phyloP scores from a whole-genome alignment of 2,329 filamentous ascomycete species.

The Pseudogymnoascus sp. region DNA sequence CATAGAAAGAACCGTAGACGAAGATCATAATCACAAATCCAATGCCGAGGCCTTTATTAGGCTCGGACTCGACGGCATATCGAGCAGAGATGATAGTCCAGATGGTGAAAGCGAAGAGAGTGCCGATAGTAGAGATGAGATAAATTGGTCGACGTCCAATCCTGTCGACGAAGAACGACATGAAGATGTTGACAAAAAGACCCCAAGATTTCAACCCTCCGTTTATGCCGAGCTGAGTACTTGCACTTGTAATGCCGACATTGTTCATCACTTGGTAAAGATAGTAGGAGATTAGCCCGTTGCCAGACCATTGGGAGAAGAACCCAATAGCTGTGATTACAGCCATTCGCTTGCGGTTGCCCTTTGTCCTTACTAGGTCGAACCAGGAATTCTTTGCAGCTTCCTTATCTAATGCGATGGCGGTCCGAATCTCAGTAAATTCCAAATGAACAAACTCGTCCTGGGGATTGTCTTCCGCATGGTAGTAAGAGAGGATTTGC shows the following conservation, averaged over 20 bases:
- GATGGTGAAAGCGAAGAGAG: slow-evolving; percentile 23
- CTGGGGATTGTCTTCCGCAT: slow-evolving; percentile 28
- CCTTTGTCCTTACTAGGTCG: slow-evolving; percentile 38
- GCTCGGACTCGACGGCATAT: not conserved
- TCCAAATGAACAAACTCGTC: slow-evolving; percentile 31
- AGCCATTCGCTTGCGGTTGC: slow-evolving; percentile 43
- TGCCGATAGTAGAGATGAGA: slow-evolving; percentile 33
- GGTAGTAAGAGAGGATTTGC: slow-evolving; percentile 27
- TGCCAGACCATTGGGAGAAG: slow-evolving; percentile 47
- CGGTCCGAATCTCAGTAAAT: slow-evolving; percentile 35
- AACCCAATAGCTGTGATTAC: slow-evolving; percentile 41
- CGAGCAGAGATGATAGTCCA: slow-evolving; percentile 35
- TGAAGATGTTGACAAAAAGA: slow-evolving; percentile 21
- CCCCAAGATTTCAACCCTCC: slow-evolving; percentile 25
- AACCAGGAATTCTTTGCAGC: slow-evolving; percentile 35
- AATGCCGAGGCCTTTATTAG: slow-evolving; percentile 36
- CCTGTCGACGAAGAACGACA: slow-evolving; percentile 25
- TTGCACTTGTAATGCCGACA: slow-evolving; percentile 16
- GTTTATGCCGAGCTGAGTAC: slow-evolving; percentile 21
- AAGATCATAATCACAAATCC: slow-evolving; percentile 51
- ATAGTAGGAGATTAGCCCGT: slow-evolving; percentile 35
- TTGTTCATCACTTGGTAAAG: slow-evolving; percentile 16
- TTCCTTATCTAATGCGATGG: slow-evolving; percentile 33
- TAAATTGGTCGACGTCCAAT: slow-evolving; percentile 42
- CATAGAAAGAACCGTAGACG: slow-evolving; percentile 51